Evolutionary conservation across 768 basidiomycete species (phyloP).

Genomic region (Cantharellus anzutake): DNA sequence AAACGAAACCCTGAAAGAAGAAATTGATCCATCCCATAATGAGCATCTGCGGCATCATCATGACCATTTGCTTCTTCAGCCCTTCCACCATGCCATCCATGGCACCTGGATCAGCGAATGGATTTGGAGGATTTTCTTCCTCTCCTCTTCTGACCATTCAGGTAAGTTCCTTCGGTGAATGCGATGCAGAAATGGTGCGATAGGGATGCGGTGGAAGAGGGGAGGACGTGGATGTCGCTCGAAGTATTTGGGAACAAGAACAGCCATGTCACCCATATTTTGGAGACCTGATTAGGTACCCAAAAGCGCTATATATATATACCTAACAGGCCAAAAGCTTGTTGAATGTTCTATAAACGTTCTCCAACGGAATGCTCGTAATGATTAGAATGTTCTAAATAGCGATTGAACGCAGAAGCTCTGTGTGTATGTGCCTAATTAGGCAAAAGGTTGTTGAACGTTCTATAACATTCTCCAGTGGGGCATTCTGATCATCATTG

Average conservation of each 20-base stretch:
- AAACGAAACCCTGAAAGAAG: slow-evolving; percentile 96
- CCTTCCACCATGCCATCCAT: slow-evolving; percentile 99
- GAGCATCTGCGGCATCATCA: slow-evolving; percentile 97
- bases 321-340: no score
- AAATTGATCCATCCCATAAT: slow-evolving; percentile 99
- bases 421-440: no score
- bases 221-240: slow-evolving; percentile 60
- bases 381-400: no score
- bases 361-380: no score
- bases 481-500: no score
- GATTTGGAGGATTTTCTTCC: slow-evolving; percentile 51
- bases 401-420: no score
- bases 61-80: slow-evolving; percentile 98
- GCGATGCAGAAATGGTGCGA: slow-evolving; percentile 52
- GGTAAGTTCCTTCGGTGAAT: slow-evolving; percentile 57
- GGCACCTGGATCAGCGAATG: slow-evolving; percentile 70
- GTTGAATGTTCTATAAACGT: no score
- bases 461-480: no score
- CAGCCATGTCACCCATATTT: background rate
- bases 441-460: no score
- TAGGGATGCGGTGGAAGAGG: slow-evolving; percentile 62
- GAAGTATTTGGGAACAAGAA: slow-evolving; percentile 65
- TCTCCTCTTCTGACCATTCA: slow-evolving; percentile 55
- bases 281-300: no score
- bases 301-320: no score